Percentiles rank a stretch among this genome's conserved stretches.
Evolutionary conservation across 192 early-diverging fungal genomes (phyloP).

Genomic region (Piromyces finnis): DNA sequence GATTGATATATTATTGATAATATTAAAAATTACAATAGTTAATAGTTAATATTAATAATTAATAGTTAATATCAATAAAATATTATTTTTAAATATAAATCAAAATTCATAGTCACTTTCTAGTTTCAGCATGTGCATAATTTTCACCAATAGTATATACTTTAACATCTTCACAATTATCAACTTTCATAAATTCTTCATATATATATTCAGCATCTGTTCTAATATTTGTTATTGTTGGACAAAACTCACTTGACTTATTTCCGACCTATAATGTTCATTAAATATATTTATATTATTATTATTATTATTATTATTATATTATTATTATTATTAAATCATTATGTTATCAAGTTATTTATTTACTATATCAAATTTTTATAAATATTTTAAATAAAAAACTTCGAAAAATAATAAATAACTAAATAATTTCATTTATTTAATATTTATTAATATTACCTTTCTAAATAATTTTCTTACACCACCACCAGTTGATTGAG

Average conservation of each 20-base stretch:
- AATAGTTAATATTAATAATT: conserved; percentile 1
- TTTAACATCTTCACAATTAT: conserved; percentile 94
- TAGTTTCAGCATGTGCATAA: conserved; percentile 89
- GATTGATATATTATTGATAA: neutral
- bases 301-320: no score
- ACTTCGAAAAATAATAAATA: neutral
- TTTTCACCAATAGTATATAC: conserved; percentile 80
- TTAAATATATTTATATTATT: no score
- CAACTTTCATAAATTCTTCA: conserved; percentile 84
- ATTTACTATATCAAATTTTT: no score
- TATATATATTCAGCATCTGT: conserved; percentile 64
- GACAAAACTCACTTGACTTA: conserved; percentile 77
- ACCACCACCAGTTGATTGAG: conserved; percentile 60
- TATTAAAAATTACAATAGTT: neutral
- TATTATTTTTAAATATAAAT: neutral
- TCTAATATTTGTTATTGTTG: conserved; percentile 44
- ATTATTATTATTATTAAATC: no score
- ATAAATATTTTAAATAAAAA: no score
- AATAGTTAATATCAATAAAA: no score
- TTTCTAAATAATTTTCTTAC: conserved; percentile 62
- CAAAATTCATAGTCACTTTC: conserved; percentile 37
- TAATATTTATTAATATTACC: conserved; percentile 7
- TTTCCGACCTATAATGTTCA: conserved; percentile 50
- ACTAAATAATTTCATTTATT: neutral
- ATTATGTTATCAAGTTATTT: no score